phyloP scores from a whole-genome alignment of 768 basidiomycete genomes.

The Daedalea quercina region DNA sequence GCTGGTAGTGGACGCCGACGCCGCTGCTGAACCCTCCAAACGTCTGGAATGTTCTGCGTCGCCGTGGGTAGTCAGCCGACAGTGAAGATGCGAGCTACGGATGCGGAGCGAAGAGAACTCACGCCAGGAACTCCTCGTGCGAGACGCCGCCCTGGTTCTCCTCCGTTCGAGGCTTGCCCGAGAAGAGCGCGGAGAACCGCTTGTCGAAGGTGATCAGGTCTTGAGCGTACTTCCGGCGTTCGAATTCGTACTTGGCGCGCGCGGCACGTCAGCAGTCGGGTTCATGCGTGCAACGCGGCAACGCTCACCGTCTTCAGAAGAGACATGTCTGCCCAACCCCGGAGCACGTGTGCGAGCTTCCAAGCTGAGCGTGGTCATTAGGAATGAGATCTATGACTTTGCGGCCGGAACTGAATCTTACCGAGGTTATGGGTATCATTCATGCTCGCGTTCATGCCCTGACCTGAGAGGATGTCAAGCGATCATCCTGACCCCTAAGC shows the following conservation, averaged over 20 bases:
- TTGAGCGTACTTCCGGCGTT: constrained; percentile 46
- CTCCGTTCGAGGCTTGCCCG: constrained; percentile 40
- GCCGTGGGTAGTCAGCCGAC: too few species aligned
- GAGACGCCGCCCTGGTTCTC: constrained; percentile 38
- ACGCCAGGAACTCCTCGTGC: constrained; percentile 41
- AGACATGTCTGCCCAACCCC: constrained; percentile 38
- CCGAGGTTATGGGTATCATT: constrained; percentile 48
- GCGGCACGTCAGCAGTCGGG: neutral
- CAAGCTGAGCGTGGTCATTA: constrained; percentile 31
- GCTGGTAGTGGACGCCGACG: constrained; percentile 42
- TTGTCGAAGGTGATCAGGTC: constrained; percentile 51
- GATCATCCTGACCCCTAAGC: neutral
- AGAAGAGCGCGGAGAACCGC: constrained; percentile 44
- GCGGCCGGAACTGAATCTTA: constrained; percentile 8
- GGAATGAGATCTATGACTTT: neutral
- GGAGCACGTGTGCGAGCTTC: constrained; percentile 46
- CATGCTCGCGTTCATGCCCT: constrained; percentile 50
- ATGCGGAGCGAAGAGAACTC: neutral
- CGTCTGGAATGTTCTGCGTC: constrained; percentile 38
- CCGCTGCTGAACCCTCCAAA: constrained; percentile 42
- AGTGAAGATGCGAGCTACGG: neutral
- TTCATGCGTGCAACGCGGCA: neutral
- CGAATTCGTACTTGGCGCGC: constrained; percentile 39
- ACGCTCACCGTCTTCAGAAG: constrained; percentile 38
- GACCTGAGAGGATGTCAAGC: constrained; percentile 21